A percentile compares a stretch with the other conserved stretches of the same genome.
Conservation (phyloP, 805 yeast species). For the Ogataea paraovalis region DNA sequence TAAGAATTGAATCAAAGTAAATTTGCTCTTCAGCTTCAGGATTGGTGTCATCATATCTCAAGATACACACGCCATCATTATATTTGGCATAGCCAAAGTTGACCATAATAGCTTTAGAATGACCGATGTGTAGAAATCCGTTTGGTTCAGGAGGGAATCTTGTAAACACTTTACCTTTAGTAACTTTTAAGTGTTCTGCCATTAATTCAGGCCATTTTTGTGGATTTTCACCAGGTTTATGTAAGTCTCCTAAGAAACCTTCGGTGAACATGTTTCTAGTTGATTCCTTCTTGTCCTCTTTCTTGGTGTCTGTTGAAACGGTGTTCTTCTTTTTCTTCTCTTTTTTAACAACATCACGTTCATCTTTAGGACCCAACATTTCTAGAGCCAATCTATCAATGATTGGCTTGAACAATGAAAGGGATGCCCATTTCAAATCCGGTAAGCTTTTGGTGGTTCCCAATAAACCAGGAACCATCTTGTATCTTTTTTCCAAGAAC, state of each 20-base stretch:
- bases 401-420: constrained; percentile 78
- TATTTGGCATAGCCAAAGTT: constrained; percentile 95
- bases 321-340: constrained; percentile 61
- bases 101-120: constrained; percentile 95
- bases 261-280: constrained; percentile 82
- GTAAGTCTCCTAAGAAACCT: constrained; percentile 93
- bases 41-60: constrained; percentile 95
- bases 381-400: constrained; percentile 74
- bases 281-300: constrained; percentile 19
- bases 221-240: constrained; percentile 92
- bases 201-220: constrained; percentile 84
- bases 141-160: constrained; percentile 99
- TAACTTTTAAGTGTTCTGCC: constrained; percentile 72
- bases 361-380: constrained; percentile 91
- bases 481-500: constrained; percentile 71
- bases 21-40: constrained; percentile 98
- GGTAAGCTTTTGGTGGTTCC: constrained; percentile 73
- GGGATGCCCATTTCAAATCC: constrained; percentile 87
- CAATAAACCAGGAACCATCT: constrained; percentile 69
- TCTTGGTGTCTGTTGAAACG: constrained; percentile 5
- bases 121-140: constrained; percentile 96
- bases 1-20: constrained; percentile 77
- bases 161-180: constrained; percentile 81
- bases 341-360: constrained; percentile 79
- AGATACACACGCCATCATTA: constrained; percentile 82